phyloP scores from a whole-genome alignment of 805 yeast species.

The Vanderwaltozyma verrucispora region DNA sequence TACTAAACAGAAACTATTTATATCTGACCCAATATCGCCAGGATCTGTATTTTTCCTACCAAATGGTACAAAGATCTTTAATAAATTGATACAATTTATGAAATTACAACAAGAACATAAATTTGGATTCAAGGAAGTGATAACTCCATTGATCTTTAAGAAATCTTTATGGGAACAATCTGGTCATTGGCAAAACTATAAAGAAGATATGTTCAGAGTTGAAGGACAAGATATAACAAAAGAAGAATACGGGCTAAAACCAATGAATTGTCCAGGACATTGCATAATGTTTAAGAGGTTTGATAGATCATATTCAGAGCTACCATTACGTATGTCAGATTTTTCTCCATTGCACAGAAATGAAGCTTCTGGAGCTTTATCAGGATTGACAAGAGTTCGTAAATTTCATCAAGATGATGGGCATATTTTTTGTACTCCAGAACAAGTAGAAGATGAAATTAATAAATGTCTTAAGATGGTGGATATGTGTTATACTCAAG shows the following conservation, averaged over 20 bases:
- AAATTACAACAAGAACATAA: slow-evolving; percentile 58
- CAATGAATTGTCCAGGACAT: slow-evolving; percentile 91
- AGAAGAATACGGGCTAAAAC: slow-evolving; percentile 71
- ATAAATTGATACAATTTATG: slow-evolving; percentile 72
- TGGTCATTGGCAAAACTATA: slow-evolving; percentile 94
- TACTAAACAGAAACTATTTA: slow-evolving; percentile 60
- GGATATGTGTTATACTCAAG: slow-evolving; percentile 60
- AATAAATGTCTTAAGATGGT: slow-evolving; percentile 65
- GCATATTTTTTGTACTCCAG: slow-evolving; percentile 90
- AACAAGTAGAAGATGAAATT: slow-evolving; percentile 83
- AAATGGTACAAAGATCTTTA: slow-evolving; percentile 81
- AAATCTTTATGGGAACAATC: slow-evolving; percentile 78
- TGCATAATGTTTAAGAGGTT: slow-evolving; percentile 85
- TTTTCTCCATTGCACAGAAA: slow-evolving; percentile 96
- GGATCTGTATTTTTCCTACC: slow-evolving; percentile 91
- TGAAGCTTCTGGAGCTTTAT: slow-evolving; percentile 89
- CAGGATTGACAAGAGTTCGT: slow-evolving; percentile 94
- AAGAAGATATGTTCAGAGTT: slow-evolving; percentile 89
- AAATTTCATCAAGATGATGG: slow-evolving; percentile 99
- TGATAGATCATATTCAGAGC: slow-evolving; percentile 91
- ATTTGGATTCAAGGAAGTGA: slow-evolving; percentile 84
- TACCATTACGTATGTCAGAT: slow-evolving; percentile 98
- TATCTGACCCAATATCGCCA: slow-evolving; percentile 74
- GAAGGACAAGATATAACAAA: slow-evolving; percentile 38
- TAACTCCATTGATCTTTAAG: slow-evolving; percentile 83